phyloP scores from a whole-genome alignment of 2,329 filamentous ascomycete species.

The Tolypocladium paradoxum region DNA sequence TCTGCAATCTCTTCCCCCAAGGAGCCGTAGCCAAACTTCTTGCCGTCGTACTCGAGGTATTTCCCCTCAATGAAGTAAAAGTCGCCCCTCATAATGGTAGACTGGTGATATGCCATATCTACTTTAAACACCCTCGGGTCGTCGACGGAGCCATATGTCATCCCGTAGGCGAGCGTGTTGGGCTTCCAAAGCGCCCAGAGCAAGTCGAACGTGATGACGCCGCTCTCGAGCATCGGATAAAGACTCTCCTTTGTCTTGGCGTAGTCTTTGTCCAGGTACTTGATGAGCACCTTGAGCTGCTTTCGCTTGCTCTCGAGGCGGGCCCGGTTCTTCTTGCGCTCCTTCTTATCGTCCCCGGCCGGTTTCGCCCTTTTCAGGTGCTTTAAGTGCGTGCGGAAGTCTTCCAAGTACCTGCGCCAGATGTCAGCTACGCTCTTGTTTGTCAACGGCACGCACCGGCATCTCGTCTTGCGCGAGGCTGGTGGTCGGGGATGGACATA shows the following conservation, averaged over 20 bases:
- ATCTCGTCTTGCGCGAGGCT: too few relatives aligned
- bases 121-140: conserved; percentile 77
- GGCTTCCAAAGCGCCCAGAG: conserved; percentile 87
- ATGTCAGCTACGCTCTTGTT: not conserved
- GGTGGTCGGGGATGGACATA: conserved; percentile 21
- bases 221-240: conserved; percentile 68
- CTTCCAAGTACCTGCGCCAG: conserved; percentile 57
- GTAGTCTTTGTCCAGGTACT: conserved; percentile 75
- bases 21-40: conserved; percentile 66
- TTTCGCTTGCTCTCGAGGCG: conserved; percentile 46
- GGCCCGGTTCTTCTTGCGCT: conserved; percentile 51
- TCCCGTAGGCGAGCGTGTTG: conserved; percentile 66
- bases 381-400: conserved; percentile 55
- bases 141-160: conserved; percentile 65
- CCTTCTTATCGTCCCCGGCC: conserved; percentile 36
- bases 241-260: conserved; percentile 65
- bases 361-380: conserved; percentile 49
- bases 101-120: conserved; percentile 62
- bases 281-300: conserved; percentile 62
- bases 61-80: conserved; percentile 69
- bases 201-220: conserved; percentile 79
- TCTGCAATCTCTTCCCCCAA: conserved; percentile 58
- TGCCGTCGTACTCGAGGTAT: conserved; percentile 84
- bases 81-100: conserved; percentile 57
- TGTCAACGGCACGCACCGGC: too few relatives aligned